Percentiles rank a stretch among this genome's conserved stretches.
Evolutionary conservation across 805 yeast genomes (phyloP).

Genomic region (Candida ficus): DNA sequence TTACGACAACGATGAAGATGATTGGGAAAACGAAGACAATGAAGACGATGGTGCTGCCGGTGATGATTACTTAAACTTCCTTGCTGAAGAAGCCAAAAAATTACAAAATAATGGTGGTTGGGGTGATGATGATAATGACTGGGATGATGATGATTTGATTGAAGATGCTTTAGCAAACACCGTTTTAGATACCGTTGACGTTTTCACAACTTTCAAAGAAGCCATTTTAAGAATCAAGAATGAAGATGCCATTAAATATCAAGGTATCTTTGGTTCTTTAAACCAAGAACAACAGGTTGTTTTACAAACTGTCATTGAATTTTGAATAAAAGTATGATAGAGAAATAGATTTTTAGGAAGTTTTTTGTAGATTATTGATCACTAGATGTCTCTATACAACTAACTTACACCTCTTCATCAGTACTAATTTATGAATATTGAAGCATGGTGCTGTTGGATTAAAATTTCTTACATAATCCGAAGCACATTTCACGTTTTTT

Average conservation of each 20-base stretch:
- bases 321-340: neutral
- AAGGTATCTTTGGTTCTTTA: conserved; percentile 38
- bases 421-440: too few species aligned
- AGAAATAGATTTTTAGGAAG: neutral
- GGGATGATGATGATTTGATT: conserved; percentile 71
- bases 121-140: conserved; percentile 42
- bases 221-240: conserved; percentile 45
- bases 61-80: conserved; percentile 45
- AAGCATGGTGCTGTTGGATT: too few species aligned
- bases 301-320: conserved; percentile 27
- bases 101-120: conserved; percentile 30
- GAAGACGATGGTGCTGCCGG: conserved; percentile 26
- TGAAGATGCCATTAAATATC: conserved; percentile 43
- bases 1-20: conserved; percentile 22
- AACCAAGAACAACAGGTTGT: conserved; percentile 31
- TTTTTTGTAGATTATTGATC: neutral
- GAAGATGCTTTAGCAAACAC: conserved; percentile 82
- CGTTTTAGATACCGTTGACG: conserved; percentile 72
- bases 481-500: too few species aligned
- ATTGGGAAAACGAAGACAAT: conserved; percentile 30
- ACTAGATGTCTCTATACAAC: too few species aligned
- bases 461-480: too few species aligned
- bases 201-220: conserved; percentile 59
- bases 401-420: too few species aligned
- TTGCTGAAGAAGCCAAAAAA: conserved; percentile 39